Evolutionary conservation across 2,329 filamentous ascomycete genomes (phyloP), one percentile per base, ranked within the genome.

Genomic region (Nannizziopsis arthrosporioides): DNA sequence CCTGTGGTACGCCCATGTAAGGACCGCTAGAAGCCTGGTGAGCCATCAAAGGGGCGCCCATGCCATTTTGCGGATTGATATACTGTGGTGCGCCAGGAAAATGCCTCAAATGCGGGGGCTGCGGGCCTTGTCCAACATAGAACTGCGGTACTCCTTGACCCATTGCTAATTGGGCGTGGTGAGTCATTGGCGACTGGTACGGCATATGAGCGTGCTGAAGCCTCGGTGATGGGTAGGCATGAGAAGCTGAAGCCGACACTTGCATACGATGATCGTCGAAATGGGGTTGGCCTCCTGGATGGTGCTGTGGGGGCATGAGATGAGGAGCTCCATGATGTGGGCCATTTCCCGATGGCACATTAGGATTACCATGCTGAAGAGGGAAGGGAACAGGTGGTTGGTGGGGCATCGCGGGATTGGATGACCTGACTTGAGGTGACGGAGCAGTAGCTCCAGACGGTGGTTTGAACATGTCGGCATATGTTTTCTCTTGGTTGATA

Each of bases 301-400:
- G 83, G 58, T 88, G 85, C 49, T 84, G 83, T 52, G 82, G 81
- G 19, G 75, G 76, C 58, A 87, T 84, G 66, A 87, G 81, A 59
- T 84, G 84, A 17, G 39, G 44, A 14, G 83, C 80, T 15, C 82
- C 80, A 60, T 88, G 85, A 51, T 88, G 82, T 36, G 86, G 79
- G 18, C 82, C 82, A 59, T 81, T 78, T 41, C 82, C 74, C 56
- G 81, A 78, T 19, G 77, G 76, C 62, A 85, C 77, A 55, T 74
- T 78, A 49, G 82, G 82, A 2, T 75, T 77, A 12, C 78, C 79
- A 54, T 86, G 83, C 59, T 87, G 88, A 53, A 94, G 77, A 60
- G 93, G 86, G 61, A 83, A 79, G 0, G 87, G 85, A 19, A 94
- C 70, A 60, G 92, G 88, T 56, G 92, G 85, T 56, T 89, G 85